Base-by-base conservation (phyloP, 148 eudicot genomes). In the Chenopodium quinoa region DNA sequence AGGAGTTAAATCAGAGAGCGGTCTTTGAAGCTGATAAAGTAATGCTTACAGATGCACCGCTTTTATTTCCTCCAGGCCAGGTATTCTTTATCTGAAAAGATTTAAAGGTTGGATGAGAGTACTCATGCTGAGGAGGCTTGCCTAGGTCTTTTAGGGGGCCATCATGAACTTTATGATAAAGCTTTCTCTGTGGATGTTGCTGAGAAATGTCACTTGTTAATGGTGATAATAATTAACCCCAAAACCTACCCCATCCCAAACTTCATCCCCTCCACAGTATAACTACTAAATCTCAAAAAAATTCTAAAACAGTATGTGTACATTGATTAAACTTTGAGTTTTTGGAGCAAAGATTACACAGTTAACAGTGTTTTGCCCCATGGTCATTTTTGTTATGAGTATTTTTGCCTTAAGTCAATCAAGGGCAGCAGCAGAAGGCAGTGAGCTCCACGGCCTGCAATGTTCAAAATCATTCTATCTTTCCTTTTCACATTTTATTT, bases 21-120 rank as follows among this genome's bases (percentile, higher is more conserved):
- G 83, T 84, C 83, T 68, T 76, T 17, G 98, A 88, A 86, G 93
- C 92, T 60, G 99, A 96, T 89, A 93, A 85, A 84, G 91, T 90
- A 74, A 92, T 96, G 98, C 91, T 89, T 74, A 92, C 97, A 32
- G 99, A 96, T 83, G 98, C 91, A 67, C 90, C 93, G 23, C 99
- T 95, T 86, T 84, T 93, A 48, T 93, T 92, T 80, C 89, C 99
- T 75, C 99, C 99, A 76, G 99, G 98, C 78, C 99, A 96, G 99
- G 99, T 96, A 86, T 46, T 82, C 34, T 46, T 78, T 54, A 9
- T 64, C 17, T 65, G 69, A 54, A 71, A 6, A 0, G 65, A 20
- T 74, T 40, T 78, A 23, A 47, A 23, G 80, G 37, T 34, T 60
- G 4, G 22, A 19, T n/a, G 47, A 71, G 63, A 80, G 32, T 71